These are phyloP conservation scores for Maudiozyma bulderi DNA, from an alignment of 805 yeast genomes.

Conservation along the genomic window DNA sequence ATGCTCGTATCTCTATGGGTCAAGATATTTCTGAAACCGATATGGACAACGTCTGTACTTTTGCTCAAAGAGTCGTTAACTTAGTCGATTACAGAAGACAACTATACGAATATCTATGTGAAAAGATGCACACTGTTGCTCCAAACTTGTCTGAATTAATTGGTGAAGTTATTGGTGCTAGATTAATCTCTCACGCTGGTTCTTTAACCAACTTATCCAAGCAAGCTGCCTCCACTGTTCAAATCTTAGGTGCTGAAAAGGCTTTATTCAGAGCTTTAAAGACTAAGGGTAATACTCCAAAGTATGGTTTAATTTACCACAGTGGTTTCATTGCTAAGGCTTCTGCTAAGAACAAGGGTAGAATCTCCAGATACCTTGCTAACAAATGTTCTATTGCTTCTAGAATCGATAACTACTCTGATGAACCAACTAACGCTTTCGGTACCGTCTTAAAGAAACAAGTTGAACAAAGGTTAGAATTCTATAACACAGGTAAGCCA, in stretches of 20 bases:
- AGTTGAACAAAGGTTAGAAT: constrained; percentile 94
- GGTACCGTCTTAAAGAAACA: constrained; percentile 89
- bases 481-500: constrained; percentile 92
- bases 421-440: constrained; percentile 81
- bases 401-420: constrained; percentile 95
- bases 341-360: constrained; percentile 93
- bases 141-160: constrained; percentile 94
- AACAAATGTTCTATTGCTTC: constrained; percentile 99
- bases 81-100: constrained; percentile 83
- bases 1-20: constrained; percentile 97
- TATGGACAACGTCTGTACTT: constrained; percentile 80
- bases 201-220: constrained; percentile 91
- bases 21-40: constrained; percentile 94
- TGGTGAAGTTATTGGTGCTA: constrained; percentile 98
- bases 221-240: constrained; percentile 98
- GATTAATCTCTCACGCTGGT: constrained; percentile 97
- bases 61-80: constrained; percentile 89
- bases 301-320: constrained; percentile 91
- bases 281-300: constrained; percentile 95
- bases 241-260: constrained; percentile 95
- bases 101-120: constrained; percentile 76
- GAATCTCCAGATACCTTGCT: constrained; percentile 96
- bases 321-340: constrained; percentile 93
- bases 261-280: constrained; percentile 92
- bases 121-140: constrained; percentile 96